phyloP scores from a whole-genome alignment of 306 rosid species.

The Vigna reflexopilosa region DNA sequence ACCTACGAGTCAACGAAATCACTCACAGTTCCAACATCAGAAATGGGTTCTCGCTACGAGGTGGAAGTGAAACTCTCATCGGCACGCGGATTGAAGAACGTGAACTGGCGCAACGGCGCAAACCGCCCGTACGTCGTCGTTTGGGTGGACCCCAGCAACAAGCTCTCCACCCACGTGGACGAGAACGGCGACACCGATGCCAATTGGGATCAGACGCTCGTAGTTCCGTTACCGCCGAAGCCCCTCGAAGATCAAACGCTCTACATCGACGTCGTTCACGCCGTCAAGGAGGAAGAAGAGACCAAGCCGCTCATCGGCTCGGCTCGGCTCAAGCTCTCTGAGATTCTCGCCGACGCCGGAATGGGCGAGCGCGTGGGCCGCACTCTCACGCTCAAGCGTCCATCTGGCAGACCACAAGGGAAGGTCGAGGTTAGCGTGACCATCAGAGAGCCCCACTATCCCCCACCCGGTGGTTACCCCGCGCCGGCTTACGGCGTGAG shows the following conservation, averaged over 20 bases:
- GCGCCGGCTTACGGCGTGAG: slow-evolving; percentile 72
- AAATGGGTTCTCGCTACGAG: slow-evolving; percentile 72
- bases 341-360: slow-evolving; percentile 63
- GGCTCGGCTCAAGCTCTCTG: slow-evolving; percentile 60
- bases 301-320: slow-evolving; percentile 86
- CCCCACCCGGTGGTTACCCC: slow-evolving; percentile 51
- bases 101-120: slow-evolving; percentile 85
- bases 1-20: background rate
- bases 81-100: slow-evolving; percentile 75
- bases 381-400: slow-evolving; percentile 66
- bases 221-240: slow-evolving; percentile 53
- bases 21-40: background rate
- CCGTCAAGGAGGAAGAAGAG: slow-evolving; percentile 64
- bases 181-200: slow-evolving; percentile 69
- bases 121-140: slow-evolving; percentile 81
- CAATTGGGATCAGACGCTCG: slow-evolving; percentile 70
- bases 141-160: slow-evolving; percentile 73
- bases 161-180: slow-evolving; percentile 60
- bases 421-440: slow-evolving; percentile 65
- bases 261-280: slow-evolving; percentile 75
- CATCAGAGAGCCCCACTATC: slow-evolving; percentile 55
- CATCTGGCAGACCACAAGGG: slow-evolving; percentile 87
- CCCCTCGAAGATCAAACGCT: slow-evolving; percentile 66
- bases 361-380: slow-evolving; percentile 49
- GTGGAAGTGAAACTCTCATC: slow-evolving; percentile 62